Evolutionary conservation across 805 yeast species (phyloP).

Genomic region (Candida odintsovae): DNA sequence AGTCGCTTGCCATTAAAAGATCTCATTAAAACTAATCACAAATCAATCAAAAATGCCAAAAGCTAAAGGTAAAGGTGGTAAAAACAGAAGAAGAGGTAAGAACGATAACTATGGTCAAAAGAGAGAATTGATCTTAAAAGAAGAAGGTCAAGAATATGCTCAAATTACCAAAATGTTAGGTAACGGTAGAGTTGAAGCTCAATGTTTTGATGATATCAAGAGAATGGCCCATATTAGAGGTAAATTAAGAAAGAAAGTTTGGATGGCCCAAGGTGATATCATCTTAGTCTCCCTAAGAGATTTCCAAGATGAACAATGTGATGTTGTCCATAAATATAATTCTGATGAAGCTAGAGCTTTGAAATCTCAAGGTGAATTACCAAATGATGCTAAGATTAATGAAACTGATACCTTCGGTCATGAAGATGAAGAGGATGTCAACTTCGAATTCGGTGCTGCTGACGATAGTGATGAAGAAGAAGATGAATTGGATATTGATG

Average conservation of each 20-base stretch:
- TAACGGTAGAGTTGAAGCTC: constrained; percentile 92
- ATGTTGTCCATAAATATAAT: constrained; percentile 92
- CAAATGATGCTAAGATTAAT: constrained; percentile 94
- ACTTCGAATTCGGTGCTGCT: constrained; percentile 96
- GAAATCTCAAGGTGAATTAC: constrained; percentile 94
- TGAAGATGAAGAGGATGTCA: constrained; percentile 95
- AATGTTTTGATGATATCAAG: constrained; percentile 89
- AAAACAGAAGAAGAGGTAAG: constrained; percentile 96
- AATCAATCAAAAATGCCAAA: constrained; percentile 57
- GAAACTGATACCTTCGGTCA: constrained; percentile 96
- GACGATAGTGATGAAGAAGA: constrained; percentile 70
- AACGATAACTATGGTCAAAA: constrained; percentile 85
- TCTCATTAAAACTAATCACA: not conserved
- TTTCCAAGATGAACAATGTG: constrained; percentile 97
- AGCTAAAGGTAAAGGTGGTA: constrained; percentile 77
- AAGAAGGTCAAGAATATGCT: constrained; percentile 98
- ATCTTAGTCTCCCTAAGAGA: constrained; percentile 94
- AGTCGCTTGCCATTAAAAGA: not conserved
- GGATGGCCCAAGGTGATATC: constrained; percentile 99
- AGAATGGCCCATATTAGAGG: constrained; percentile 99
- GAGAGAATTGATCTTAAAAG: constrained; percentile 88
- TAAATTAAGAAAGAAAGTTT: constrained; percentile 97
- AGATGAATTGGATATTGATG: constrained; percentile 84
- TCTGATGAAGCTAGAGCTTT: constrained; percentile 97
- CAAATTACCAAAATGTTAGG: constrained; percentile 98